Base-by-base conservation (phyloP, 352 stramenopile genomes). In the Pythium grandisporangium region DNA sequence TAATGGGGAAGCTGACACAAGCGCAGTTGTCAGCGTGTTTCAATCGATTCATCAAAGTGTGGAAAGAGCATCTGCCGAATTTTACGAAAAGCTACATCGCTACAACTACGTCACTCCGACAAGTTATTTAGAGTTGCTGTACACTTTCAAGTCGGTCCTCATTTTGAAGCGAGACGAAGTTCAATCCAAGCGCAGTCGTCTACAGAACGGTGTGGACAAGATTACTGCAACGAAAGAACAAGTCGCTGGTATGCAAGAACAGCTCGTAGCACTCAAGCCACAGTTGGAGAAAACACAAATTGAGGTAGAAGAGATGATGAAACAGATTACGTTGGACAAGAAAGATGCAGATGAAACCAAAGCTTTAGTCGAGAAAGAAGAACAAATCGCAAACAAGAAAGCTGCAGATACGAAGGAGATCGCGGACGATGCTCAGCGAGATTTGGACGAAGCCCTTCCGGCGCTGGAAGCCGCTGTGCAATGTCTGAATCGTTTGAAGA, bases 61-160 rank as follows among this genome's bases (percentile, higher is more conserved):
- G 4, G 87, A 95, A 45, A 63, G 64, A 3, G 69, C 67, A 25
- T 93, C 76, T 0, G 53, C 63, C 2, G 63, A 90, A 37, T 97
- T 96, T 49, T 92, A 91, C 24, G 66, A 91, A 16, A 69, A 93
- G 40, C 54, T 97, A 19, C 65, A 82, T 2, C 57, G 91, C 17
- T 90, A 95, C 59, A 96, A 96, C 59, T 97, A 97, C 61, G 91
- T 97, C 19, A 97, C 91, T 6, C 91, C 91, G 4, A 97, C 91
- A 6, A 95, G 79, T 34, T 97, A 97, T 42, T 51, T 97, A 6
- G 89, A 97, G 52, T 47, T 97, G n/a, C 50, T 97, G 14, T 77
- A 88, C 48, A 96, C 88, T 10, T 97, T 97, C 61, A 96, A 93
- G 47, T 84, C 70, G 2, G 82, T 96, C 14, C 52, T 97, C 26